Evolutionary conservation across 129 eudicot genomes (phyloP).

Genomic region (Pulicaria dysenterica): DNA sequence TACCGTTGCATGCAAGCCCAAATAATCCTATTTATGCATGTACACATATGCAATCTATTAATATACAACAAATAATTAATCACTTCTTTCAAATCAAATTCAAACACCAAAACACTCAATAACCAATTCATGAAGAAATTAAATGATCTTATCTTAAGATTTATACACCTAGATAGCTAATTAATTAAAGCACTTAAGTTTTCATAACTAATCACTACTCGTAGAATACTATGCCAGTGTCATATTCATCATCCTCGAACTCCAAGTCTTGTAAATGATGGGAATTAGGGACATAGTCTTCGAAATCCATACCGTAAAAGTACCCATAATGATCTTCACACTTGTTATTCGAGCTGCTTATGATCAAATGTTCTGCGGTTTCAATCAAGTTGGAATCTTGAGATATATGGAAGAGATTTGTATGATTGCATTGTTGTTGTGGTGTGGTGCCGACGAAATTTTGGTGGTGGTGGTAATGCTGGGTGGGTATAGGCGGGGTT

Average conservation of each 20-base stretch:
- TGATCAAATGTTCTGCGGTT: conserved; percentile 20
- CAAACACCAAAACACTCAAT: conserved; percentile 24
- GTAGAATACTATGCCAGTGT: conserved; percentile 44
- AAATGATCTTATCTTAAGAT: conserved; percentile 14
- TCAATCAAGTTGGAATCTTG: conserved; percentile 32
- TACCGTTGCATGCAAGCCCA: conserved; percentile 10
- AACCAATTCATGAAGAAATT: conserved; percentile 38
- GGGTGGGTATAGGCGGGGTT: conserved; percentile 26
- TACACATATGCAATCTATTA: conserved; percentile 25
- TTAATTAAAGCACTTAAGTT: conserved; percentile 8
- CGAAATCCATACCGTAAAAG: conserved; percentile 50
- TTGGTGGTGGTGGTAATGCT: conserved; percentile 29
- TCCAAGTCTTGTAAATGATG: conserved; percentile 46
- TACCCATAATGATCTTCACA: conserved; percentile 55
- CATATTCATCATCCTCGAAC: conserved; percentile 50
- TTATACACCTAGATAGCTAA: conserved; percentile 23
- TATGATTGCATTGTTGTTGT: conserved; percentile 33
- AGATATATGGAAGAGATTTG: conserved; percentile 37
- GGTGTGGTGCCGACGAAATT: conserved; percentile 36
- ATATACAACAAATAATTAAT: conserved; percentile 33
- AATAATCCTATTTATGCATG: conserved; percentile 30
- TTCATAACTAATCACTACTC: conserved; percentile 23
- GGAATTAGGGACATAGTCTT: conserved; percentile 34
- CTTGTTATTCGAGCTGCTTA: conserved; percentile 34
- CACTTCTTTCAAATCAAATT: conserved; percentile 22